phyloP scores from a whole-genome alignment of 305 asterid species.

The Striga hermonthica region DNA sequence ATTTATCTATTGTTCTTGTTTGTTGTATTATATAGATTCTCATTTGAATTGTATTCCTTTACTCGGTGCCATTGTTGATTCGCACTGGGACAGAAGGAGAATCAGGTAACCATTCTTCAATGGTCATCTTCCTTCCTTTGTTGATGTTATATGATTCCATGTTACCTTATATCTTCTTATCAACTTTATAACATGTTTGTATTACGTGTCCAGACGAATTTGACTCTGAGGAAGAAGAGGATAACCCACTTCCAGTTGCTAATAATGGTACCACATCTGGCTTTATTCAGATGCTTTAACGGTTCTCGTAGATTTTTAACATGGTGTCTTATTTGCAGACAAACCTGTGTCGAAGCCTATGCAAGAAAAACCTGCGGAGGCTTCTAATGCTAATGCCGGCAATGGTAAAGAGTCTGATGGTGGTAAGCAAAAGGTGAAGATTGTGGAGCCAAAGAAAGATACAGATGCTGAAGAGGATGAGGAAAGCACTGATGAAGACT shows the following conservation, averaged over 20 bases:
- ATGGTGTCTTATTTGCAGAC: conserved; percentile 35
- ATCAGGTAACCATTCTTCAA: conserved; percentile 21
- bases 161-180: neutral
- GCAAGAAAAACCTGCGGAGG: conserved; percentile 37
- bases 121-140: neutral
- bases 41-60: conserved; percentile 36
- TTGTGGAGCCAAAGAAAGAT: conserved; percentile 47
- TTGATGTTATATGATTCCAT: too few species aligned
- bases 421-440: conserved; percentile 58
- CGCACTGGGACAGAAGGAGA: conserved; percentile 28
- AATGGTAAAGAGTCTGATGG: conserved; percentile 42
- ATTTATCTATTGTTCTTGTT: conserved; percentile 6
- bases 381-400: conserved; percentile 13
- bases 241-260: conserved; percentile 38
- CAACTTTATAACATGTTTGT: neutral
- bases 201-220: conserved; percentile 44
- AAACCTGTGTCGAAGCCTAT: conserved; percentile 37
- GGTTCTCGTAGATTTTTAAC: neutral
- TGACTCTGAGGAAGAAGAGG: conserved; percentile 59
- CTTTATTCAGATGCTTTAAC: conserved; percentile 10
- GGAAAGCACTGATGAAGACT: conserved; percentile 36
- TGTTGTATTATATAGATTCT: neutral
- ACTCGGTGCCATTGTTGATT: conserved; percentile 39
- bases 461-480: conserved; percentile 38
- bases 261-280: conserved; percentile 45